These are phyloP conservation scores for Gomphus bonarii DNA, from an alignment of 1,284 basidiomycete species.

Conservation along the genomic window DNA sequence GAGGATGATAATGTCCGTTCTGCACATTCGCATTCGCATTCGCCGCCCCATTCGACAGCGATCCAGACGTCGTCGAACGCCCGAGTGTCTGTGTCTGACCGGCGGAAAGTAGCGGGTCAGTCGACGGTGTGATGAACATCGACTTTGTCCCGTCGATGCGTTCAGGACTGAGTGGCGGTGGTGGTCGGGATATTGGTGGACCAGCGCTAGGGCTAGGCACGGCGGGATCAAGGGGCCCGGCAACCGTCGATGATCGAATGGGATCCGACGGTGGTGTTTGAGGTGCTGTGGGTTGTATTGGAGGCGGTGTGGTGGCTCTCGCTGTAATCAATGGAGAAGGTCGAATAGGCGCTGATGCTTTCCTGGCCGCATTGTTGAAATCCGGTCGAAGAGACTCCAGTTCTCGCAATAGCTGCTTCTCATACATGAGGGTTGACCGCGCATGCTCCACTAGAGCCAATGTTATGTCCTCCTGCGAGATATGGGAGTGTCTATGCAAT, in stretches of 20 bases:
- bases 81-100: conserved; percentile 9
- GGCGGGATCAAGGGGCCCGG: conserved; percentile 7
- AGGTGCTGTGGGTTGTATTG: background rate
- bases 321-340: background rate
- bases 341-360: conserved; percentile 21
- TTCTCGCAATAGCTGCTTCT: conserved; percentile 78
- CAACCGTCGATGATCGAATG: conserved; percentile 3
- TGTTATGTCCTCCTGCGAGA: conserved; percentile 84
- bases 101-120: conserved; percentile 26
- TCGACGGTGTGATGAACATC: conserved; percentile 51
- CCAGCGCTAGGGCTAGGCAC: conserved; percentile 40
- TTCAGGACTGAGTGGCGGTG: conserved; percentile 6
- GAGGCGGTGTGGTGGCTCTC: background rate
- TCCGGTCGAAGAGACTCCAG: conserved; percentile 78
- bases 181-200: conserved; percentile 25
- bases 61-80: conserved; percentile 5
- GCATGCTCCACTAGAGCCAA: conserved; percentile 84
- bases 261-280: background rate
- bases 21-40: background rate
- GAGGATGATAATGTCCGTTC: conserved; percentile 5
- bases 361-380: conserved; percentile 55
- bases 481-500: conserved; percentile 70
- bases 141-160: conserved; percentile 57
- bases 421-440: conserved; percentile 82
- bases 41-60: conserved; percentile 14